Conservation (phyloP, 345 rosid species). For the Corymbia maculata region DNA sequence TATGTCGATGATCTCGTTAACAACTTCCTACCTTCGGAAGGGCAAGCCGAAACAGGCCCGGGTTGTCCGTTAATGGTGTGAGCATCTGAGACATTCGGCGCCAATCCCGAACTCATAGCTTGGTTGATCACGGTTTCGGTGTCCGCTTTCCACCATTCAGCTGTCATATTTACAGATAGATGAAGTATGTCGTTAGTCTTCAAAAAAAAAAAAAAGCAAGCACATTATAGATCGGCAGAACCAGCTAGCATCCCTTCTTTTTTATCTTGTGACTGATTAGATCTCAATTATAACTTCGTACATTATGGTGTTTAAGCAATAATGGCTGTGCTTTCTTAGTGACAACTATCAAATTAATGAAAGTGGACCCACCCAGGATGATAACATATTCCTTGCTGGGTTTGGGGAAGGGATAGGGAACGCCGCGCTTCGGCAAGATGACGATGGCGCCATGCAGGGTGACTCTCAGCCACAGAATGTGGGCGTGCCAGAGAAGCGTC, state of each 20-base stretch:
- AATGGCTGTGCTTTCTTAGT: not conserved
- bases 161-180: conserved; percentile 10
- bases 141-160: conserved; percentile 74
- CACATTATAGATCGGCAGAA: not conserved
- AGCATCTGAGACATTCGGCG: conserved; percentile 64
- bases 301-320: not conserved
- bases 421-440: conserved; percentile 51
- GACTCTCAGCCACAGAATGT: conserved; percentile 60
- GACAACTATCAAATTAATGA: not conserved
- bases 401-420: conserved; percentile 54
- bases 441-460: conserved; percentile 62
- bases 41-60: conserved; percentile 37
- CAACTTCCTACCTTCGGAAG: conserved; percentile 18
- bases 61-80: conserved; percentile 70
- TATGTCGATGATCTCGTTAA: not conserved
- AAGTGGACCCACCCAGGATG: conserved; percentile 26
- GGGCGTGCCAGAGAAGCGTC: conserved; percentile 72
- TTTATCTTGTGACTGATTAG: not conserved
- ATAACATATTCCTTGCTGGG: conserved; percentile 46
- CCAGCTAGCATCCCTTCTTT: not conserved
- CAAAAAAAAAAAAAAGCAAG: not conserved
- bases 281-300: not conserved
- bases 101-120: conserved; percentile 44
- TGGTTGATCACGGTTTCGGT: conserved; percentile 42
- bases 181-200: not conserved